phyloP scores from a whole-genome alignment of 176 grass and related monocot genomes.

The sorghum (Sorghum bicolor) region Sorghum_bicolor_NCBIv3 NC_012877.2:34779501-34780000 shows the following conservation, averaged over 20 bases:
- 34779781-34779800: conserved; percentile 31
- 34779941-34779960: conserved; percentile 9
- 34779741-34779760: background rate
- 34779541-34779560: too few relatives aligned
- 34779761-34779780: background rate
- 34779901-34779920: conserved; percentile 27
- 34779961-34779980: background rate
- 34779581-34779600: too few relatives aligned
- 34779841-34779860: conserved; percentile 44
- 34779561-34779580: too few relatives aligned
- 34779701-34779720: background rate
- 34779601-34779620: too few relatives aligned
- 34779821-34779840: conserved; percentile 36
- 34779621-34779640: too few relatives aligned
- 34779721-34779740: background rate
- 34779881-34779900: conserved; percentile 27
- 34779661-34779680: background rate
- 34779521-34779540: too few relatives aligned
- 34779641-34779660: too few relatives aligned
- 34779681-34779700: background rate
- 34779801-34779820: background rate
- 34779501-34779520: too few relatives aligned
- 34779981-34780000: background rate
- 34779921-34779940: background rate
- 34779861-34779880: conserved; percentile 36